A percentile compares a stretch with the other conserved stretches of the same genome.
These are phyloP conservation scores for Aspergillus affinis DNA, from an alignment of 495 filamentous ascomycete species.

Conservation along the genomic window DNA sequence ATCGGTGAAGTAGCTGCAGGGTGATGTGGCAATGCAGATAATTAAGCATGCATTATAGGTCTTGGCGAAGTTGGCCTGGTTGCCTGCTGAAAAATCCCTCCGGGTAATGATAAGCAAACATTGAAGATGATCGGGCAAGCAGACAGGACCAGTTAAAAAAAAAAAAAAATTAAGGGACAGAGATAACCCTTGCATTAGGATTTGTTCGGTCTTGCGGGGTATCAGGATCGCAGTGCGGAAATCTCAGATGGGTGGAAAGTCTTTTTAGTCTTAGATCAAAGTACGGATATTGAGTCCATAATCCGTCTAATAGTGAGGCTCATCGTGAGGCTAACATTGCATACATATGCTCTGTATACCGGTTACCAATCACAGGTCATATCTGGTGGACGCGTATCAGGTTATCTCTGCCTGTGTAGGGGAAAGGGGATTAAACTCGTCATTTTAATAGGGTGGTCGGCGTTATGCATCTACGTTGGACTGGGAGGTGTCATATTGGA, in stretches of 20 bases:
- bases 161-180: neutral
- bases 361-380: neutral
- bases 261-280: neutral
- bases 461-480: neutral
- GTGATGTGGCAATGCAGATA: conserved; percentile 8
- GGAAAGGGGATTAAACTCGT: neutral
- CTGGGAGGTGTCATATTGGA: neutral
- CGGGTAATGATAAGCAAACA: neutral
- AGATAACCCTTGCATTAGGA: neutral
- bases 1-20: neutral
- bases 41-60: neutral
- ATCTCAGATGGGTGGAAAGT: neutral
- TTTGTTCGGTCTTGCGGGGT: neutral
- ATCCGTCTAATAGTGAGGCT: neutral
- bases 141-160: neutral
- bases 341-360: neutral
- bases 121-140: neutral
- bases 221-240: neutral
- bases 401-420: neutral
- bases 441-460: neutral
- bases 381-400: neutral
- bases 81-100: neutral
- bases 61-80: neutral
- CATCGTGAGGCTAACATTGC: neutral
- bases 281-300: neutral